Conservation (phyloP, 2,329 filamentous ascomycete species). For the Phialocephala subalpina region DNA sequence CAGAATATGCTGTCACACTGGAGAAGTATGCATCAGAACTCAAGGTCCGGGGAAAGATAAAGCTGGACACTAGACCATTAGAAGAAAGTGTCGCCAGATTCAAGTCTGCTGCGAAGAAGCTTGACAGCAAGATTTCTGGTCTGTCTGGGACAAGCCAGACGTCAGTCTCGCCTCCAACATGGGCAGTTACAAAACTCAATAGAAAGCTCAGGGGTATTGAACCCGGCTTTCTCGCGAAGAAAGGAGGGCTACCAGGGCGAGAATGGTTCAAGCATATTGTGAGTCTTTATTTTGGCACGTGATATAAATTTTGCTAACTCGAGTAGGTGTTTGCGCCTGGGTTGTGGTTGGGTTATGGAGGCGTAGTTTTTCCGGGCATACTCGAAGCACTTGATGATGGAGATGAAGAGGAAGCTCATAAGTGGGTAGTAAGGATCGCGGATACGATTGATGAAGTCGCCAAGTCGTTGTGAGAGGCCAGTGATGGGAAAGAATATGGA, state of each 20-base stretch:
- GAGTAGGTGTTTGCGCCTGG: constrained; percentile 12
- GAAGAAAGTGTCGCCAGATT: constrained; percentile 5
- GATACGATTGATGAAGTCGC: constrained; percentile 6
- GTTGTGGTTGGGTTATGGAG: constrained; percentile 14
- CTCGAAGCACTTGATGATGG: constrained; percentile 17
- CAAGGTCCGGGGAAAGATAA: background rate
- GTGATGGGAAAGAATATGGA: too few relatives aligned
- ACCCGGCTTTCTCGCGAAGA: constrained; percentile 11
- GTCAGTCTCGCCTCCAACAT: background rate
- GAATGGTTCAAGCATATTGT: constrained; percentile 22
- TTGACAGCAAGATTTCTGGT: background rate
- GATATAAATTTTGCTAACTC: background rate
- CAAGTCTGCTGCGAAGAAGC: background rate
- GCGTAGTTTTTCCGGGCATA: constrained; percentile 14
- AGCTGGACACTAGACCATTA: background rate
- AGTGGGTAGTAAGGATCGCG: constrained; percentile 18
- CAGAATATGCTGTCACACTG: background rate
- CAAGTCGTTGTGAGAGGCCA: background rate
- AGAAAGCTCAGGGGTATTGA: constrained; percentile 16
- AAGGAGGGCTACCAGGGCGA: constrained; percentile 15
- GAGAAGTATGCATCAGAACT: background rate
- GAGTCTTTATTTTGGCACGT: background rate
- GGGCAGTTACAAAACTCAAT: constrained; percentile 3
- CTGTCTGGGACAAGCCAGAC: background rate
- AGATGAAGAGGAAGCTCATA: constrained; percentile 6